A percentile compares a stretch with the other conserved stretches of the same genome.
phyloP scores from a whole-genome alignment of 176 grass and related monocot species.

The Phoenix roebelenii region DNA sequence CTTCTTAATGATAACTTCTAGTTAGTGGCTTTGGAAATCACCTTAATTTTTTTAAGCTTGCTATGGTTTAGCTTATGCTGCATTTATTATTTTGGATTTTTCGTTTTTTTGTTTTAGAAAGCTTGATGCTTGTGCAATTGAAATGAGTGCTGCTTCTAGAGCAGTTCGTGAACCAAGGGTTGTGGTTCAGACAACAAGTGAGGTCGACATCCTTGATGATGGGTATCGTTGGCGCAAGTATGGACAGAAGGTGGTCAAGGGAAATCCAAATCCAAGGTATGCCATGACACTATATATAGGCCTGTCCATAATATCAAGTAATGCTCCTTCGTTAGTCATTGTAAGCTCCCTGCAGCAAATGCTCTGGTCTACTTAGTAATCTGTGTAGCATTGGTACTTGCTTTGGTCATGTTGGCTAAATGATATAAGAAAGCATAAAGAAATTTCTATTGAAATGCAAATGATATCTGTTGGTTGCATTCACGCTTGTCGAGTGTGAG shows the following conservation, averaged over 20 bases:
- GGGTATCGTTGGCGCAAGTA: constrained; percentile 99
- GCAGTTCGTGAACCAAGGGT: constrained; percentile 81
- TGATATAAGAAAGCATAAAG: no score
- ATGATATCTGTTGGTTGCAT: constrained; percentile 2
- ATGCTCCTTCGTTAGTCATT: no score
- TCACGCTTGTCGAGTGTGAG: no score
- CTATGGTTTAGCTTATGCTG: no score
- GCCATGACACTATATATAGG: background rate
- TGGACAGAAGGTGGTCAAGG: constrained; percentile 99
- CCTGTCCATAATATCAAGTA: background rate
- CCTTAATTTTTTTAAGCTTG: no score
- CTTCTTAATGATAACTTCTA: background rate
- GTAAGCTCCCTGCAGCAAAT: no score
- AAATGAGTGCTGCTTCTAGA: constrained; percentile 71
- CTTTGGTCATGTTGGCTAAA: no score
- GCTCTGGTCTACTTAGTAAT: no score
- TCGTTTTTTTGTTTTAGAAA: no score
- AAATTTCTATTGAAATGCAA: no score
- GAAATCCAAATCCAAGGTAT: constrained; percentile 98
- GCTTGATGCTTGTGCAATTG: constrained; percentile 35
- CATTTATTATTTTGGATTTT: no score
- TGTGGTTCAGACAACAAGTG: constrained; percentile 95
- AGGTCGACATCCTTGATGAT: constrained; percentile 95
- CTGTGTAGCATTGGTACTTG: no score
- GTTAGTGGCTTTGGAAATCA: background rate